Evolutionary conservation across 352 stramenopile species (phyloP).

Genomic region (Globisporangium heterothallicum): DNA sequence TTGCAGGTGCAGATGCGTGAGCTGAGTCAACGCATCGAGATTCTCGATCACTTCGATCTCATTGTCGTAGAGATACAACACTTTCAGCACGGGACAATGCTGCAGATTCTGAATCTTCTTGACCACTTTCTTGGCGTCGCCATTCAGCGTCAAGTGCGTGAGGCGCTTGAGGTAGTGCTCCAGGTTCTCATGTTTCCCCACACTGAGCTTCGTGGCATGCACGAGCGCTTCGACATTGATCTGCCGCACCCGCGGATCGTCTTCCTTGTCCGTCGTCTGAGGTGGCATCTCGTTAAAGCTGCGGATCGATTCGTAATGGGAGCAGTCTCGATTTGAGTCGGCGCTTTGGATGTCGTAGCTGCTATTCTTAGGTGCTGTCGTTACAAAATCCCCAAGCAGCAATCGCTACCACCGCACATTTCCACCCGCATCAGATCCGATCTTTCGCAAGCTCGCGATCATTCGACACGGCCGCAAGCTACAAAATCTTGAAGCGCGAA

Average conservation of each 20-base stretch:
- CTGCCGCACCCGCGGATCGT: slow-evolving; percentile 19
- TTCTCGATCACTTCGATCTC: slow-evolving; percentile 49
- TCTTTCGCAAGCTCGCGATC: too few relatives aligned
- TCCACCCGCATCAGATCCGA: too few relatives aligned
- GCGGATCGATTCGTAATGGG: too few relatives aligned
- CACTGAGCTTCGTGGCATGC: slow-evolving; percentile 54
- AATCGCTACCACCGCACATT: too few relatives aligned
- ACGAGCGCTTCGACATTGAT: slow-evolving; percentile 61
- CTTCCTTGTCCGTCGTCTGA: slow-evolving; percentile 1
- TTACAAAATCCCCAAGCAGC: too few relatives aligned
- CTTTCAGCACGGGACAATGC: slow-evolving; percentile 57
- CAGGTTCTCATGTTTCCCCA: slow-evolving; percentile 58
- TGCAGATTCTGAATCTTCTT: slow-evolving; percentile 54
- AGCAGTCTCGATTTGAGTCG: too few relatives aligned
- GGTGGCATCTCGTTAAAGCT: not conserved
- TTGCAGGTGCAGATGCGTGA: slow-evolving; percentile 74
- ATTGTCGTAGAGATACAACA: slow-evolving; percentile 82
- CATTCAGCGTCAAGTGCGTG: slow-evolving; percentile 64
- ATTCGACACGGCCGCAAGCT: too few relatives aligned
- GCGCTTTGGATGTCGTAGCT: too few relatives aligned
- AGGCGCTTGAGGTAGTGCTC: slow-evolving; percentile 70
- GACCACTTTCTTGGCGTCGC: slow-evolving; percentile 26
- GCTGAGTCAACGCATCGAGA: slow-evolving; percentile 33
- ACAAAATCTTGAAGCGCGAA: too few relatives aligned
- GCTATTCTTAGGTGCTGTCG: too few relatives aligned